phyloP scores from a whole-genome alignment of 2,329 filamentous ascomycete genomes.

The Stagonosporopsis rhizophila region DNA sequence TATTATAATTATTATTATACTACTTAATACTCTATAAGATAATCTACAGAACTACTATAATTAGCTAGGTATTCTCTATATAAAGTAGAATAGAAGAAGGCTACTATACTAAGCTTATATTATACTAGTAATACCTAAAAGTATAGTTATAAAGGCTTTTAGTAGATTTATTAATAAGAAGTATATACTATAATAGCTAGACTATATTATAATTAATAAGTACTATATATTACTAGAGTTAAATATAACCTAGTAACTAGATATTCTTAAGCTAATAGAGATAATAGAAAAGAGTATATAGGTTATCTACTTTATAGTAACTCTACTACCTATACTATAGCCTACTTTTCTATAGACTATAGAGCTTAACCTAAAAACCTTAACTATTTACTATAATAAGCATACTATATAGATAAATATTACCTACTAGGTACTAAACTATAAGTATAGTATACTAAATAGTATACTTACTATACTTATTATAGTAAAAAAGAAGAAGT shows the following conservation, averaged over 20 bases:
- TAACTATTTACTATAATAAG: neutral
- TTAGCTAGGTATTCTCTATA: constrained; percentile 3
- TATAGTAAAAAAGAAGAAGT: constrained; percentile 1
- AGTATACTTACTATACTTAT: neutral
- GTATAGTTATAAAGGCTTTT: constrained; percentile 6
- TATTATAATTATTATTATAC: constrained; percentile 20
- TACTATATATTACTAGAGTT: constrained; percentile 20
- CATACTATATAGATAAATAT: neutral
- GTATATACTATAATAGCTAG: constrained; percentile 16
- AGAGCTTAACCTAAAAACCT: constrained; percentile 1
- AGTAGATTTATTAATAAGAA: constrained; percentile 10
- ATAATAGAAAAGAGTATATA: constrained; percentile 9
- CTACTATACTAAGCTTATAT: constrained; percentile 13
- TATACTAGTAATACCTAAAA: constrained; percentile 9
- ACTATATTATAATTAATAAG: constrained; percentile 24
- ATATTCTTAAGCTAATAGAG: constrained; percentile 12
- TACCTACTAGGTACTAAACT: neutral
- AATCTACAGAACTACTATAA: constrained; percentile 14
- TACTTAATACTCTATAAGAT: constrained; percentile 18
- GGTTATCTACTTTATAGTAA: constrained; percentile 18
- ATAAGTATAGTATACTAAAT: neutral
- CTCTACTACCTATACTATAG: constrained; percentile 9
- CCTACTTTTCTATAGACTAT: constrained; percentile 4
- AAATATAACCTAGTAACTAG: constrained; percentile 8
- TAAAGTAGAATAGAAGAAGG: constrained; percentile 9